Evolutionary conservation across 2,329 filamentous ascomycete species (phyloP).

Genomic region (Penicillium sp.): DNA sequence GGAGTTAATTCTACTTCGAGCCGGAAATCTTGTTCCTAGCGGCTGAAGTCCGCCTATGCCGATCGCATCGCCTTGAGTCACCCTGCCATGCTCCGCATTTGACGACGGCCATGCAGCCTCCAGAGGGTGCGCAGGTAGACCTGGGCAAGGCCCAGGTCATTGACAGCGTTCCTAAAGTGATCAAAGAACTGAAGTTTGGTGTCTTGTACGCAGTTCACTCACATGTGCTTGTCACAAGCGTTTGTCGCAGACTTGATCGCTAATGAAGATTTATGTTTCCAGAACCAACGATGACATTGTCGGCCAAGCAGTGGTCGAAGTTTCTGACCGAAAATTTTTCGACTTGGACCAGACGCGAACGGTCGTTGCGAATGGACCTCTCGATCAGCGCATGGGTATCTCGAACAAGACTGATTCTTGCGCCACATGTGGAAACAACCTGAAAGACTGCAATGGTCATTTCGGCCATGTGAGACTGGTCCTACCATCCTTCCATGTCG

Average conservation of each 20-base stretch:
- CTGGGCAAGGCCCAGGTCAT: constrained; percentile 80
- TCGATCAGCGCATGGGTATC: constrained; percentile 84
- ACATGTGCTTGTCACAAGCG: constrained; percentile 1
- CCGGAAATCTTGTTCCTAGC: constrained; percentile 6
- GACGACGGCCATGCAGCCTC: constrained; percentile 41
- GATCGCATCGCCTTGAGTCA: constrained; percentile 27
- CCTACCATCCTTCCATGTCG: constrained; percentile 90
- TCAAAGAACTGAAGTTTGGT: constrained; percentile 91
- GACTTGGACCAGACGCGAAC: constrained; percentile 77
- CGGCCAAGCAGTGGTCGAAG: constrained; percentile 89
- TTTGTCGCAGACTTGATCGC: constrained; percentile 15
- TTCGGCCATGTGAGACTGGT: constrained; percentile 92
- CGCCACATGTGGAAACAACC: constrained; percentile 74
- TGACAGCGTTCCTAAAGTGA: constrained; percentile 84
- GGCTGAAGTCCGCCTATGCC: constrained; percentile 20
- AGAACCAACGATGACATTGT: constrained; percentile 92
- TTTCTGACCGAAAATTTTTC: constrained; percentile 92
- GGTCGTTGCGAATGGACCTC: constrained; percentile 76
- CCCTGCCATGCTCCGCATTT: constrained; percentile 39
- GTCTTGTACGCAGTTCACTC: constrained; percentile 63
- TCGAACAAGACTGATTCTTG: constrained; percentile 80
- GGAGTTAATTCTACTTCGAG: background rate
- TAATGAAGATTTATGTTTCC: constrained; percentile 14
- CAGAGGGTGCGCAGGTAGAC: constrained; percentile 47
- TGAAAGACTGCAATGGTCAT: constrained; percentile 87